A percentile compares a stretch with the other conserved stretches of the same genome.
These are phyloP conservation scores for Keithomyces neogunnii DNA, from an alignment of 2,329 filamentous ascomycete species.

Conservation along the genomic window DNA sequence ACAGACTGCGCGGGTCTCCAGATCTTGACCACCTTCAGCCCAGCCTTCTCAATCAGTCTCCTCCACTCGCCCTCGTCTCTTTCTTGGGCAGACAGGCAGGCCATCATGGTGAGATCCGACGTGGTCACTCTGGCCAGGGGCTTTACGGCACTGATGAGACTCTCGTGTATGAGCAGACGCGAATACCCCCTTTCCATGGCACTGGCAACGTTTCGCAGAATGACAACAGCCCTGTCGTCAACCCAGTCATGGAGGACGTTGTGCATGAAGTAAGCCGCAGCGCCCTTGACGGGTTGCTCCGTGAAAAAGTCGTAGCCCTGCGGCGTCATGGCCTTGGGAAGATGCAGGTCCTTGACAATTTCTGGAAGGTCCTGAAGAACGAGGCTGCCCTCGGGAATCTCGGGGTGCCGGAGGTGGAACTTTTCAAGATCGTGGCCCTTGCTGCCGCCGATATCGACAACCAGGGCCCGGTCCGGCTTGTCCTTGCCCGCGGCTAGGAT, in stretches of 20 bases:
- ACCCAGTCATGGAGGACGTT: constrained; percentile 43
- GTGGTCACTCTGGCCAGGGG: constrained; percentile 20
- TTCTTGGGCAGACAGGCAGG: constrained; percentile 20
- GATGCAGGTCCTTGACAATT: constrained; percentile 19
- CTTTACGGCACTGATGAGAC: constrained; percentile 20
- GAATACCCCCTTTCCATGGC: constrained; percentile 25
- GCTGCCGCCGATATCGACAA: constrained; percentile 27
- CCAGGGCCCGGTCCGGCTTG: constrained; percentile 19
- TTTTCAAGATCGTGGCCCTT: constrained; percentile 28
- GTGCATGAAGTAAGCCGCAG: constrained; percentile 35
- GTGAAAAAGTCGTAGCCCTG: constrained; percentile 26
- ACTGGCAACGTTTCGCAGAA: constrained; percentile 16
- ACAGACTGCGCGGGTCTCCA: constrained; percentile 18
- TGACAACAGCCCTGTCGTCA: constrained; percentile 26
- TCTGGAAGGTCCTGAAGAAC: constrained; percentile 25
- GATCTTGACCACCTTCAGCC: constrained; percentile 21
- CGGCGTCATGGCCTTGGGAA: constrained; percentile 16
- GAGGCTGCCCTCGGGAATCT: constrained; percentile 17
- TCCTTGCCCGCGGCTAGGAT: constrained; percentile 15
- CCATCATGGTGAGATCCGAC: constrained; percentile 27
- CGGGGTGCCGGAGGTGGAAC: constrained; percentile 19
- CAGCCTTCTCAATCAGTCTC: constrained; percentile 15
- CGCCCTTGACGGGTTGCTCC: constrained; percentile 30
- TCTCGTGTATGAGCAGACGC: constrained; percentile 27
- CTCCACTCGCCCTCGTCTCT: constrained; percentile 23